Evolutionary conservation across 2,329 filamentous ascomycete species (phyloP).

Genomic region (Xylaria sp.): DNA sequence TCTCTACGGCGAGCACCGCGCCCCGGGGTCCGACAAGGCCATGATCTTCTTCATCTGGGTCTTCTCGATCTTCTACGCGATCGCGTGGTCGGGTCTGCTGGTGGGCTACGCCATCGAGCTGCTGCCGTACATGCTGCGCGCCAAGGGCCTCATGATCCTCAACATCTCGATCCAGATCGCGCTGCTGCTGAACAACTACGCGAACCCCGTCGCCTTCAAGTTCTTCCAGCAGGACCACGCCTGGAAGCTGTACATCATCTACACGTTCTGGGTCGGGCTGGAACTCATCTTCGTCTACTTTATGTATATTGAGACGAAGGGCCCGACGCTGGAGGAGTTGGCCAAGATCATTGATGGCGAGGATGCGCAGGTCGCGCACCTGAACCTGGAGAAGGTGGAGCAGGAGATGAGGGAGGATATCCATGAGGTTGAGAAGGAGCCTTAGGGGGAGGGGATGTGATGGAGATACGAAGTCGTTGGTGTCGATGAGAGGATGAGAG

Average conservation of each 20-base stretch:
- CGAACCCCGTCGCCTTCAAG: slow-evolving; percentile 51
- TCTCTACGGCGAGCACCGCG: slow-evolving; percentile 38
- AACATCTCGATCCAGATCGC: slow-evolving; percentile 52
- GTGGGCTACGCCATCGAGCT: slow-evolving; percentile 50
- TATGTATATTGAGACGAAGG: slow-evolving; percentile 56
- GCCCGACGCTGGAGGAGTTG: slow-evolving; percentile 61
- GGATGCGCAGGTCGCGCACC: slow-evolving; percentile 43
- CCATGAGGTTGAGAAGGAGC: not conserved
- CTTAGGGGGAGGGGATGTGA: slow-evolving; percentile 15
- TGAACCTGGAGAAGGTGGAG: slow-evolving; percentile 39
- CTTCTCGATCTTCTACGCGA: slow-evolving; percentile 46
- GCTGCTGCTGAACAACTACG: slow-evolving; percentile 49
- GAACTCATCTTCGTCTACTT: slow-evolving; percentile 53
- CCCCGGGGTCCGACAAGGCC: slow-evolving; percentile 35
- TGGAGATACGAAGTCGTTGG: not conserved
- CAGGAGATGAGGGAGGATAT: not conserved
- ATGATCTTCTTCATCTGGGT: slow-evolving; percentile 47
- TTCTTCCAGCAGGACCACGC: slow-evolving; percentile 38
- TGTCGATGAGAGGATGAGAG: no score
- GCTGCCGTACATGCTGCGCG: slow-evolving; percentile 44
- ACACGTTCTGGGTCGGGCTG: slow-evolving; percentile 51
- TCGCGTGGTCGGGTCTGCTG: slow-evolving; percentile 54
- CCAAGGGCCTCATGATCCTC: slow-evolving; percentile 53
- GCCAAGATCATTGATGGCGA: slow-evolving; percentile 63
- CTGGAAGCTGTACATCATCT: slow-evolving; percentile 54